Evolutionary conservation across 768 basidiomycete genomes (phyloP), one percentile per base, ranked within the genome.

Genomic region (Butyriboletus loyo): DNA sequence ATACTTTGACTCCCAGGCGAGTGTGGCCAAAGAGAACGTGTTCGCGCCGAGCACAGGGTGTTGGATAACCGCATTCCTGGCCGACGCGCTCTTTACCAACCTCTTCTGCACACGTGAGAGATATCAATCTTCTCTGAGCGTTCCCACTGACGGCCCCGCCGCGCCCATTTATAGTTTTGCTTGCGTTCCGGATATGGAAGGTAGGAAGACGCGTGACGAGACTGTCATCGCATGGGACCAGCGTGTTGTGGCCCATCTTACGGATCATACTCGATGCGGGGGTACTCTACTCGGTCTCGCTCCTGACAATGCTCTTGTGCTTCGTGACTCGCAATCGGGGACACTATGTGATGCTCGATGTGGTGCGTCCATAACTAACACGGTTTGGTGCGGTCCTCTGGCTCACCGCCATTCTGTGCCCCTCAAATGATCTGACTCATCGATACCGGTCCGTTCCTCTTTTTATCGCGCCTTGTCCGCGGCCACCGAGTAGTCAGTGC

Each of bases 161-260:
- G 28, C n/a, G 3, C 19, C 19, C 40, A 15, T 17, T 27, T 25
- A 1, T 41, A 66, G 65, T 54, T 3, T 37, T 66, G 11, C 56
- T 66, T 7, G 62, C 56, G 3, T 66, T 60, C 52, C 62, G 62
- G 7, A 66, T 66, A 44, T 65, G 64, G 65, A 38, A 35, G 19
- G 45, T 60, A n/a, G 57, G 54, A 30, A 51, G 42, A 15, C 47
- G 56, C 3, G 56, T 54, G 37, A 28, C 6, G 15, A 47, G 22
- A n/a, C 10, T 19, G 15, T 45, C 38, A 7, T 35, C 40, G 19
- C 59, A 52, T 5, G 15, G 48, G 17, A 44, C 55, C 28, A 46
- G 1, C 27, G 27, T 59, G 11, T 24, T 62, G 14, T 24, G 53
- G 52, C 60, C 60, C 9, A 43, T 67, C 41, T 37, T 62, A 22